Percentiles rank a stretch among this genome's conserved stretches.
phyloP scores from a whole-genome alignment of 2,329 filamentous ascomycete species.

The Cytospora leucostoma region DNA sequence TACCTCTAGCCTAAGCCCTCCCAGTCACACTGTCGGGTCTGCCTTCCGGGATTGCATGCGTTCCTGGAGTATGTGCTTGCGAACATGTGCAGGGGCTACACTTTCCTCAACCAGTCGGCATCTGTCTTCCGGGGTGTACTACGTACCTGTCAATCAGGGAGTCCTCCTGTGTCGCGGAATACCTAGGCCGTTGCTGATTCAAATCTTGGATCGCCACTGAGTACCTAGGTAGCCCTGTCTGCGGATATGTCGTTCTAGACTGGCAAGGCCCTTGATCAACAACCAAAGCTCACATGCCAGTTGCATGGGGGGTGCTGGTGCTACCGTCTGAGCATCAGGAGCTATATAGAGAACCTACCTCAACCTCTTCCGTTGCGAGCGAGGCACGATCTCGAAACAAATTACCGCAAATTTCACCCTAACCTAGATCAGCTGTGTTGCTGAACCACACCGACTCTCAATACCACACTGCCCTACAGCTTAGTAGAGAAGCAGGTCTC shows the following conservation, averaged over 20 bases:
- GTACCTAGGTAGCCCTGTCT: conserved; percentile 16
- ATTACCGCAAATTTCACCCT: conserved; percentile 30
- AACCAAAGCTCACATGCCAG: conserved; percentile 64
- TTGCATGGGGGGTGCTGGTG: conserved; percentile 55
- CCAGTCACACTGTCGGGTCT: conserved; percentile 13
- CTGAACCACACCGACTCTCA: conserved; percentile 20
- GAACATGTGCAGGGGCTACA: not conserved
- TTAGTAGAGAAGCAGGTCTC: conserved; percentile 36
- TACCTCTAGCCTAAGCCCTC: conserved; percentile 7
- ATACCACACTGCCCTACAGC: conserved; percentile 21
- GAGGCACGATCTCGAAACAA: conserved; percentile 45
- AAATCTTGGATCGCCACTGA: conserved; percentile 24
- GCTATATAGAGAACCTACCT: conserved; percentile 53
- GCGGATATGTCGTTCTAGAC: conserved; percentile 13
- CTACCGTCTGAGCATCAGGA: conserved; percentile 41
- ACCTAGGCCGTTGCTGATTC: conserved; percentile 23
- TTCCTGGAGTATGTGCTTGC: conserved; percentile 13
- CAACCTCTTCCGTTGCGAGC: conserved; percentile 45
- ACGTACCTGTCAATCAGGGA: conserved; percentile 23
- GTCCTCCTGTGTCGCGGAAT: conserved; percentile 22
- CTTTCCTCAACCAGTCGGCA: conserved; percentile 20
- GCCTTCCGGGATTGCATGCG: conserved; percentile 21
- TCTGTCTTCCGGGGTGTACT: conserved; percentile 18
- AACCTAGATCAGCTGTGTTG: conserved; percentile 28
- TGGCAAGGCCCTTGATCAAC: conserved; percentile 29